Base-by-base conservation (phyloP, 352 stramenopile genomes). In the Globisporangium nodosum region DNA sequence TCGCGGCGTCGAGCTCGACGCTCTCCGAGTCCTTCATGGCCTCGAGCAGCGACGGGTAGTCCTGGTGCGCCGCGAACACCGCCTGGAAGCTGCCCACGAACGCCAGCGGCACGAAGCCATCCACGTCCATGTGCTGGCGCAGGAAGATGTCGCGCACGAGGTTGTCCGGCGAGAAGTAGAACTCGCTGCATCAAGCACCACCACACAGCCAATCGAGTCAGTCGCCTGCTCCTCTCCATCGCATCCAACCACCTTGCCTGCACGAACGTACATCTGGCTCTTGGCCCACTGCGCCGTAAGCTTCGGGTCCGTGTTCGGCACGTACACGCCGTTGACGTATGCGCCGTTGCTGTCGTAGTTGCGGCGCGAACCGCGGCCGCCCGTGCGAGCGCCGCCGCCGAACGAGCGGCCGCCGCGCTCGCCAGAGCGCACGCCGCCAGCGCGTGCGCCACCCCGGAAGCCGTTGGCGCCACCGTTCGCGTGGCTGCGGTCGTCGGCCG, bases 61-160 rank as follows among this genome's bases (percentile, higher is more conserved):
- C 84, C 66, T 92, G 81, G 66, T 94, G 87, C 57, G 89, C 74
- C 18, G 84, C 78, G 55, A 82, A 94, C 39, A 96, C 87, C 16
- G 85, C 85, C 69, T 94, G 87, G 66, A 96, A 96, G 63, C 85
- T 94, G 54, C 84, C 88, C 12, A 96, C 85, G 54, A 96, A 95
- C 33, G 88, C 86, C 35, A 96, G 65, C 16, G 88, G 88, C 54
- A 96, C 87, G 66, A 82, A 96, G 57, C 87, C 88, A 46, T 96
- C 83, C 13, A 91, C 73, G 60, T 94, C 87, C 81, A 96, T 93
- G 73, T 92, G 78, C 61, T 89, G 81, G 59, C 84, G 82, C 54
- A 92, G 51, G 57, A 94, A 92, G 52, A 90, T 92, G 61, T 94
- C 85, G 21, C 79, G 81, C 60, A 92, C 81, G 49, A 94, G 69